phyloP scores from a whole-genome alignment of 495 filamentous ascomycete species.

The Penicillium taxi region DNA sequence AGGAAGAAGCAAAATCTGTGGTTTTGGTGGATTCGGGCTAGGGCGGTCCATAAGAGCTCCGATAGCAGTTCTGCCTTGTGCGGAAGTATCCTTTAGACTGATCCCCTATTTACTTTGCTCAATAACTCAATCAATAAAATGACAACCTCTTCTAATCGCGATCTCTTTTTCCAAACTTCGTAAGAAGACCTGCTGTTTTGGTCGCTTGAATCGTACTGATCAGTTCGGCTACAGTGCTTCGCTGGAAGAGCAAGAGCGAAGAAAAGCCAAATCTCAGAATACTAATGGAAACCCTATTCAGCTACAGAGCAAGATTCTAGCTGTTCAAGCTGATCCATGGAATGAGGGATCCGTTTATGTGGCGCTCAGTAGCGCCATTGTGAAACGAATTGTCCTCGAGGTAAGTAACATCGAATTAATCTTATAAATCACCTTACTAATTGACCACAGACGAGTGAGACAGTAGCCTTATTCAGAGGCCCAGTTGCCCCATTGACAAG shows the following conservation, averaged over 20 bases:
- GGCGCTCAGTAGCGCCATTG: conserved; percentile 73
- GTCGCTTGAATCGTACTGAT: conserved; percentile 10
- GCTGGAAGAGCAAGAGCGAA: conserved; percentile 61
- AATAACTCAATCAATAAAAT: conserved; percentile 28
- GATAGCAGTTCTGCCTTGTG: conserved; percentile 24
- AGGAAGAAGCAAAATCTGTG: conserved; percentile 20
- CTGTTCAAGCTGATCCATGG: conserved; percentile 59
- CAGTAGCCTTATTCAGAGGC: conserved; percentile 54
- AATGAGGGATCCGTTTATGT: conserved; percentile 58
- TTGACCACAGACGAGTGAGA: conserved; percentile 47
- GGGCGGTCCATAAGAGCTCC: conserved; percentile 32
- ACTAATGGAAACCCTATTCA: conserved; percentile 71
- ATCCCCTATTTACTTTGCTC: conserved; percentile 2
- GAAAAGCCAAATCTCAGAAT: conserved; percentile 73
- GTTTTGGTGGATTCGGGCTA: conserved; percentile 35
- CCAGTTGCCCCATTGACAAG: conserved; percentile 73
- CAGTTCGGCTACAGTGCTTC: conserved; percentile 47
- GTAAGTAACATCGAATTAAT: conserved; percentile 47
- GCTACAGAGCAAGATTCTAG: conserved; percentile 79
- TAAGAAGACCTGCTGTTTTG: conserved; percentile 10
- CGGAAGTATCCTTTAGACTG: conserved; percentile 3
- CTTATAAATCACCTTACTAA: conserved; percentile 1
- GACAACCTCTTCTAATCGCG: conserved; percentile 56
- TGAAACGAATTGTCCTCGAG: conserved; percentile 63
- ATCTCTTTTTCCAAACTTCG: conserved; percentile 84